Evolutionary conservation across 2,329 filamentous ascomycete genomes (phyloP), one percentile per base, ranked within the genome.

Genomic region (Claviceps purpurea): DNA sequence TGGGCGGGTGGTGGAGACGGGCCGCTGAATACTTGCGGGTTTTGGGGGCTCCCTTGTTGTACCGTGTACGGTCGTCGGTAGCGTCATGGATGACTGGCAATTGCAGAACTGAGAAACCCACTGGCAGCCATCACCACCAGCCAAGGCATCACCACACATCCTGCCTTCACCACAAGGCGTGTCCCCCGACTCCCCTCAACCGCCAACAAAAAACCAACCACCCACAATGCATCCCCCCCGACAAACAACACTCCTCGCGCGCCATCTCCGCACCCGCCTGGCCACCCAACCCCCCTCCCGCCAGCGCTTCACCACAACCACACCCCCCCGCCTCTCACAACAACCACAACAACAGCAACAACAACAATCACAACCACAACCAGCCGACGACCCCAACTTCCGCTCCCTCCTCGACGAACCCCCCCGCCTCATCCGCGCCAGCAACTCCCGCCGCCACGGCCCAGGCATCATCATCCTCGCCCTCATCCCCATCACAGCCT

Each of bases 401-500:
- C 77, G 81, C 54, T 95, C 89, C 7, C 82, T 95, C 57, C 79
- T 96, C 58, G 91, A 98, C 70, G 84, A 87, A 55, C 89, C 91
- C 1, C 81, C 90, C 0, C 78, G 80, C 58, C 79, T 96, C 38
- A 84, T 97, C 40, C 86, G 89, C 46, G 73, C 81, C 1, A 82
- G 86, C 49, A 77, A 80, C 30, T 34, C 30, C 59, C 73, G 69
- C 40, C 73, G 69, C 40, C 89, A 96, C 72, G 87, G 88, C 1
- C 82, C 84, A 0, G 89, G 89, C 0, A 75, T 95, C 10, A 81
- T 93, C 39, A 74, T 95, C 55, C 78, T 95, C 11, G 87, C 88
- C 42, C 70, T 95, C 50, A 97, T 98, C 61, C 93, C 93, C 48
- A 70, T 95, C 55, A 96, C 90, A 1, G 89, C 93, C 11, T 95